Percentiles rank a stretch among this genome's conserved stretches.
These are phyloP conservation scores for Eucalyptus cloeziana DNA, from an alignment of 345 rosid species.

Conservation along the genomic window DNA sequence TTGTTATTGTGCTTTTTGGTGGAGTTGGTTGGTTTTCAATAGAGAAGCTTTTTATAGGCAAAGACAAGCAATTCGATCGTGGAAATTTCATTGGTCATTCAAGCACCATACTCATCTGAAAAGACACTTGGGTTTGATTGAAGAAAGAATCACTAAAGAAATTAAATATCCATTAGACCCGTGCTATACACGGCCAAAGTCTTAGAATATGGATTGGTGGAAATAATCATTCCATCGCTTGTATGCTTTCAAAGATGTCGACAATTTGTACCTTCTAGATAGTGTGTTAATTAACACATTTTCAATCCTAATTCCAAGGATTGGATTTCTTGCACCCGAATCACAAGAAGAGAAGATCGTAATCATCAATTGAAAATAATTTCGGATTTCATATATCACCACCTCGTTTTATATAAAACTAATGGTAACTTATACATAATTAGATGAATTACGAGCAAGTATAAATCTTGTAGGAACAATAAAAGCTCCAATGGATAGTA, in stretches of 20 bases:
- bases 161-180: not conserved
- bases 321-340: no score
- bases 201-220: not conserved
- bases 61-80: not conserved
- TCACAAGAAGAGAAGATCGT: not conserved
- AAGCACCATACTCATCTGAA: not conserved
- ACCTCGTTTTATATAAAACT: not conserved
- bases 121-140: not conserved
- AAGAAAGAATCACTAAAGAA: not conserved
- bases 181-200: not conserved
- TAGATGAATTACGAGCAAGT: no score
- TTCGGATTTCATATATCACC: not conserved
- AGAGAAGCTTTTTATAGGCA: not conserved
- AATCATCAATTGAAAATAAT: not conserved
- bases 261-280: not conserved
- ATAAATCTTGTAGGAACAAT: no score
- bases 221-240: no score
- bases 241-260: not conserved
- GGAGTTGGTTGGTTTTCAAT: not conserved
- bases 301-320: not conserved
- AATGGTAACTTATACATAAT: not conserved
- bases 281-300: not conserved
- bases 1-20: not conserved
- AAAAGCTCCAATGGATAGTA: no score
- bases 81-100: not conserved